Evolutionary conservation across 495 filamentous ascomycete species (phyloP), one percentile per base, ranked within the genome.

Genomic region (Bryoglossum gracile): DNA sequence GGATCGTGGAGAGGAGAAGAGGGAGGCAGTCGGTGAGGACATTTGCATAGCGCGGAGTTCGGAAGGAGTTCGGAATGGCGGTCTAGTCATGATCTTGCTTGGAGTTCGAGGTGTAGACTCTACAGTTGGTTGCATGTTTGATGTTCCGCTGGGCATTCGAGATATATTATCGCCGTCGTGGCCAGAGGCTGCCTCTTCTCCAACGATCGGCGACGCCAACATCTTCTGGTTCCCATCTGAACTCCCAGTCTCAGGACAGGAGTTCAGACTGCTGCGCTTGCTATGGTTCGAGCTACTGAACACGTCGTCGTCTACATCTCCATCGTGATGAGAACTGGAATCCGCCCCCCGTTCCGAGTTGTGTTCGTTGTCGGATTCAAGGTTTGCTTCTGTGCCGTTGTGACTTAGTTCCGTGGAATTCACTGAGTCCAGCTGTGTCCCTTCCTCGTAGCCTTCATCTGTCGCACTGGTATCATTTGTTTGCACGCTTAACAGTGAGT

Each of bases 41-140:
- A 91, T 86, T 58, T 91, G 86, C 69, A 92, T 81, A 1, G 82
- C 82, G 30, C 81, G 74, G 6, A 91, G 80, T 0, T 83, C 86
- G 28, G 84, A 87, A 0, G 86, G 80, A 8, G 86, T 86, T 41
- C 81, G 72, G 53, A 85, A 86, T 6, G 69, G 70, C 1, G 73
- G 65, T 3, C 71, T 64, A n/a, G 24, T 19, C 5, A 55, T 25
- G 1, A 56, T 45, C 45, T 58, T 57, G 38, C 45, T 60, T 1
- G 70, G 67, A 1, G 64, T 68, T 41, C 56, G 64, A 22, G 53
- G 53, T 3, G 24, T 55, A n/a, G 41, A 17, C 25, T 45, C 48
- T 14, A 17, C 46, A 2, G 49, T 36, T n/a, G 33, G 8, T 18
- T 51, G 46, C 30, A 53, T 54, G 19, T 52, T 57, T 10, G 58